Conservation (phyloP, 192 early-diverging fungal species). For the Anaeromyces robustus region DNA sequence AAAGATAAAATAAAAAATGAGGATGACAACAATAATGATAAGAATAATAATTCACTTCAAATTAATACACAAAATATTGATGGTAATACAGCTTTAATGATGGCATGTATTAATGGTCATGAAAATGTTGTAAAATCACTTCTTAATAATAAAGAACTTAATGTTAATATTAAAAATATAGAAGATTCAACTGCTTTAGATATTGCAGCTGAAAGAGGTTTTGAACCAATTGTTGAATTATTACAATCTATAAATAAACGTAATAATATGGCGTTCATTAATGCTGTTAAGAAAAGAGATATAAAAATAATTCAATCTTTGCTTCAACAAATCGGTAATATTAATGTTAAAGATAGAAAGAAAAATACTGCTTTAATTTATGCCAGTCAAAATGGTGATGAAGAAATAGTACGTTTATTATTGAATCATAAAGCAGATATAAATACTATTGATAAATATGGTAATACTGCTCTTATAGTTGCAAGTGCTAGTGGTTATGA, state of each 20-base stretch:
- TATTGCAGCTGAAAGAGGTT: neutral
- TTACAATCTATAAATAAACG: neutral
- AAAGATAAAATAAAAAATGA: too few species aligned
- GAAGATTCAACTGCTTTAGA: neutral
- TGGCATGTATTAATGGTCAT: neutral
- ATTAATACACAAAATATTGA: neutral
- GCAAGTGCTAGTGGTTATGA: neutral
- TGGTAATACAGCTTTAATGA: neutral
- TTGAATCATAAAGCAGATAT: neutral
- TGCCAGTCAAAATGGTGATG: neutral
- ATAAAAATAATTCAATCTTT: neutral
- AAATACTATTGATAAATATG: neutral
- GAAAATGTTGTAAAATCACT: neutral
- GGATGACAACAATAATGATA: neutral
- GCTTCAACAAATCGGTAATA: neutral
- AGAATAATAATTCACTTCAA: neutral
- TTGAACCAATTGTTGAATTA: neutral
- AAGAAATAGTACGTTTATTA: neutral
- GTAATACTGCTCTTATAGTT: neutral
- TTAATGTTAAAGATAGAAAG: neutral
- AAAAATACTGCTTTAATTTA: neutral
- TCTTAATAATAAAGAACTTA: neutral
- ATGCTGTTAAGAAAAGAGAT: neutral
- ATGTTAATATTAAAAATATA: neutral
- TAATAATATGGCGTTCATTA: neutral